These are phyloP conservation scores for Diversispora eburnea DNA, from an alignment of 192 early-diverging fungal species.

Conservation along the genomic window DNA sequence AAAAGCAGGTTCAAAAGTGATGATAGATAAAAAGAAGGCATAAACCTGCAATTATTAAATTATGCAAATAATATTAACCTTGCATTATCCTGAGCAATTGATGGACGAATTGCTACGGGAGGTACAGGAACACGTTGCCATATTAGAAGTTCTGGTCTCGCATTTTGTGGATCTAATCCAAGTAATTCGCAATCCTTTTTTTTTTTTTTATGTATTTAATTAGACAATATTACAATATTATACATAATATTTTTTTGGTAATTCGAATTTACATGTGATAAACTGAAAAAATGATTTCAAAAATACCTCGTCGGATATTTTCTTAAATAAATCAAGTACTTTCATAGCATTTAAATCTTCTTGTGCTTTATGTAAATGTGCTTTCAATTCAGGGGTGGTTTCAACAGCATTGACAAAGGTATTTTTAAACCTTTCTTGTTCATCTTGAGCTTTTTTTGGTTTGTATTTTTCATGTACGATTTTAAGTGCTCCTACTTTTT, in stretches of 20 bases:
- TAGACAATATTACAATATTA: not conserved
- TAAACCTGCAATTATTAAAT: not conserved
- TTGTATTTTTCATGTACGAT: constrained; percentile 94
- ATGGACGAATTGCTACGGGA: constrained; percentile 93
- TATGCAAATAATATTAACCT: constrained; percentile 32
- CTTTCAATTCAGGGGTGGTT: constrained; percentile 69
- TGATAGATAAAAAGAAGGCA: not conserved
- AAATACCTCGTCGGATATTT: constrained; percentile 75
- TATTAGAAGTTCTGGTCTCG: constrained; percentile 88
- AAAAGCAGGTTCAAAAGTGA: not conserved
- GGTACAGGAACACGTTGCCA: constrained; percentile 96
- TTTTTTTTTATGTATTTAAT: too few species aligned
- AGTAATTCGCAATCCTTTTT: constrained; percentile 87
- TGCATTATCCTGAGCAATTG: constrained; percentile 88
- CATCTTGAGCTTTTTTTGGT: constrained; percentile 72
- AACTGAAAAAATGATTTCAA: not conserved
- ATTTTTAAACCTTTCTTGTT: constrained; percentile 63
- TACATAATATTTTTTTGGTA: not conserved
- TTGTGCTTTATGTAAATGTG: constrained; percentile 77
- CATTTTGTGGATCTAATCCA: constrained; percentile 79
- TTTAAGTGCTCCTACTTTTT: constrained; percentile 93
- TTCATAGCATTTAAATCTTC: constrained; percentile 93
- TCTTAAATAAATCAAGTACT: constrained; percentile 81
- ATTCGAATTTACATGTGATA: not conserved
- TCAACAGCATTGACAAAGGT: constrained; percentile 73